phyloP scores from a whole-genome alignment of 495 filamentous ascomycete genomes.

The Penicillium turbatum region DNA sequence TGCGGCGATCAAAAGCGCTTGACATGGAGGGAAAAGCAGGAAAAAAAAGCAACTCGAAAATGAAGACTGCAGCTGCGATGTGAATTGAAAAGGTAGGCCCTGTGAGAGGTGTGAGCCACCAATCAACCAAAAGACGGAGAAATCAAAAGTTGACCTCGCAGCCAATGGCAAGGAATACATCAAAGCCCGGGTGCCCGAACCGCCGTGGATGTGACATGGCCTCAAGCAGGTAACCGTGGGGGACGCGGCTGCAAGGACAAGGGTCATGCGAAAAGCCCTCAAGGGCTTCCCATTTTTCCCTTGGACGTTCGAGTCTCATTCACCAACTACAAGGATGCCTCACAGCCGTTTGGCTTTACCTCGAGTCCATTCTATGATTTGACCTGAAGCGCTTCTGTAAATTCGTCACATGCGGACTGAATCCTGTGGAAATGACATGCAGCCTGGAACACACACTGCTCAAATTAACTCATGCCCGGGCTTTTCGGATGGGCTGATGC shows the following conservation, averaged over 20 bases:
- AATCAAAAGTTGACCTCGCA: slow-evolving; percentile 6
- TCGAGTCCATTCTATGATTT: slow-evolving; percentile 1
- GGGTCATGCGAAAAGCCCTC: background rate
- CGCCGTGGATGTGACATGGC: slow-evolving; percentile 9
- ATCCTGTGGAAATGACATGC: background rate
- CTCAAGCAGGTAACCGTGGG: slow-evolving; percentile 19
- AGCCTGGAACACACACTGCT: background rate
- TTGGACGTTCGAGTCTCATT: background rate
- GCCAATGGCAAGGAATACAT: slow-evolving; percentile 13
- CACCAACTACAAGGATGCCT: background rate
- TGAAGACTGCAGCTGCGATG: background rate
- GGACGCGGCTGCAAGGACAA: slow-evolving; percentile 11
- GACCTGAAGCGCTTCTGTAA: slow-evolving; percentile 7
- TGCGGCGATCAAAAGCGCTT: slow-evolving; percentile 5
- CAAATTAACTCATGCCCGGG: background rate
- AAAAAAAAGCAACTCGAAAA: background rate
- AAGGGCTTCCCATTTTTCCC: background rate
- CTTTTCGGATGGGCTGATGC: background rate
- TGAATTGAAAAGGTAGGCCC: slow-evolving; percentile 1
- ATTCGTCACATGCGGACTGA: slow-evolving; percentile 1
- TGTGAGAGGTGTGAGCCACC: slow-evolving; percentile 9
- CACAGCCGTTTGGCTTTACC: slow-evolving; percentile 11
- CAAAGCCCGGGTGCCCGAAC: slow-evolving; percentile 2
- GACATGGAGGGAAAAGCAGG: background rate
- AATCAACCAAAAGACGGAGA: slow-evolving; percentile 12